These are phyloP conservation scores for Colletotrichum echinochloae DNA, from an alignment of 2,329 filamentous ascomycete species.

Conservation along the genomic window DNA sequence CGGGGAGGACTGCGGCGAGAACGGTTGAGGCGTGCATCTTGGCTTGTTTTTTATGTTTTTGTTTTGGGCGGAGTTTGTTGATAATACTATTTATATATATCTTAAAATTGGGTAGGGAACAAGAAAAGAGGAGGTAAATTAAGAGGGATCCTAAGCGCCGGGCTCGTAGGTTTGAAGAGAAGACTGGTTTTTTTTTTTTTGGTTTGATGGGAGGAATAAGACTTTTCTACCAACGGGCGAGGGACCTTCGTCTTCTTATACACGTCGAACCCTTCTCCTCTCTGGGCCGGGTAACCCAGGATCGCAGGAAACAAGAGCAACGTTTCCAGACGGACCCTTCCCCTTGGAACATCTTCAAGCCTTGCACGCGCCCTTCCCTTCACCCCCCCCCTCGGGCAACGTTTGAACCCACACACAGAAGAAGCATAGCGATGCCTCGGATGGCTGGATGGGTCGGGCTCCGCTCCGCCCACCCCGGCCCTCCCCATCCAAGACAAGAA, in stretches of 20 bases:
- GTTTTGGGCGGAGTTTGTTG: no score
- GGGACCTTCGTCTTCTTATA: conserved; percentile 21
- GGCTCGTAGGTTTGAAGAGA: neutral
- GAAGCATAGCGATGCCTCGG: neutral
- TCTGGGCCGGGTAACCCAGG: no score
- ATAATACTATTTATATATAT: no score
- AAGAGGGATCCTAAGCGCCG: neutral
- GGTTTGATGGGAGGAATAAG: neutral
- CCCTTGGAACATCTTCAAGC: conserved; percentile 2
- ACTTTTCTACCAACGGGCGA: neutral
- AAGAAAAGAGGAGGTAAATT: neutral
- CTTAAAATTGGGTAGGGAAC: no score
- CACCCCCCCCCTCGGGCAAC: neutral
- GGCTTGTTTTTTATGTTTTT: neutral
- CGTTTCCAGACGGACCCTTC: neutral
- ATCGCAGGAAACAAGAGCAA: neutral
- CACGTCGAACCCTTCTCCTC: neutral
- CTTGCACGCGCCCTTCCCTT: neutral
- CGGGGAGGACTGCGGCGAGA: conserved; percentile 31
- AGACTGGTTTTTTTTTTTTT: neutral
- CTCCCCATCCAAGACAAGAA: neutral
- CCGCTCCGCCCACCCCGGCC: neutral
- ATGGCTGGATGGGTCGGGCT: neutral
- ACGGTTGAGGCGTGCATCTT: conserved; percentile 36
- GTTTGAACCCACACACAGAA: neutral